These are phyloP conservation scores for Collybia sp. DNA, from an alignment of 768 basidiomycete species.

Conservation along the genomic window DNA sequence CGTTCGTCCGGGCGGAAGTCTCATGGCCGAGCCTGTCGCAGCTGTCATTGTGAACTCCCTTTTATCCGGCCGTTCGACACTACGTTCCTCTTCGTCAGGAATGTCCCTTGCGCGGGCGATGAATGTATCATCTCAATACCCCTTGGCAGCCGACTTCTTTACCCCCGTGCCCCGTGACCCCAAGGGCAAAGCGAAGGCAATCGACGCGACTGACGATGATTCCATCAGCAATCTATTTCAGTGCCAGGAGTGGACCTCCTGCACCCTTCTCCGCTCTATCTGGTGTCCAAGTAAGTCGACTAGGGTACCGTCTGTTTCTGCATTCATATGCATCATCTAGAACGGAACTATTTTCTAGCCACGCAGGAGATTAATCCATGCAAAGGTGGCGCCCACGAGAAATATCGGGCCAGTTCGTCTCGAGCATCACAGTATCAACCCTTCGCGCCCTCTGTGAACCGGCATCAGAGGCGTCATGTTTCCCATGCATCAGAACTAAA, in stretches of 20 bases:
- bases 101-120: slow-evolving; percentile 11
- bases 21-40: slow-evolving; percentile 64
- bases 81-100: slow-evolving; percentile 16
- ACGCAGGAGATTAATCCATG: slow-evolving; percentile 24
- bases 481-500: neutral
- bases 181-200: slow-evolving; percentile 51
- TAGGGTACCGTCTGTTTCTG: neutral
- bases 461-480: too few species aligned
- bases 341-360: slow-evolving; percentile 29
- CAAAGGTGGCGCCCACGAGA: slow-evolving; percentile 5
- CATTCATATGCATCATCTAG: slow-evolving; percentile 9
- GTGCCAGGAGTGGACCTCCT: slow-evolving; percentile 44
- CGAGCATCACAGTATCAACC: too few species aligned
- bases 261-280: slow-evolving; percentile 35
- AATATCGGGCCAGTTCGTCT: slow-evolving; percentile 1
- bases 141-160: slow-evolving; percentile 46
- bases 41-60: slow-evolving; percentile 47
- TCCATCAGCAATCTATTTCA: slow-evolving; percentile 23
- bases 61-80: slow-evolving; percentile 29
- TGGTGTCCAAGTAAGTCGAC: slow-evolving; percentile 44
- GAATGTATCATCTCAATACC: slow-evolving; percentile 19
- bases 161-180: slow-evolving; percentile 44
- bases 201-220: slow-evolving; percentile 6
- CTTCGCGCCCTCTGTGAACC: too few species aligned
- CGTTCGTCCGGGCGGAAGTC: slow-evolving; percentile 17